phyloP scores from a whole-genome alignment of 2,329 filamentous ascomycete genomes.

The Delphinella strobiligena region DNA sequence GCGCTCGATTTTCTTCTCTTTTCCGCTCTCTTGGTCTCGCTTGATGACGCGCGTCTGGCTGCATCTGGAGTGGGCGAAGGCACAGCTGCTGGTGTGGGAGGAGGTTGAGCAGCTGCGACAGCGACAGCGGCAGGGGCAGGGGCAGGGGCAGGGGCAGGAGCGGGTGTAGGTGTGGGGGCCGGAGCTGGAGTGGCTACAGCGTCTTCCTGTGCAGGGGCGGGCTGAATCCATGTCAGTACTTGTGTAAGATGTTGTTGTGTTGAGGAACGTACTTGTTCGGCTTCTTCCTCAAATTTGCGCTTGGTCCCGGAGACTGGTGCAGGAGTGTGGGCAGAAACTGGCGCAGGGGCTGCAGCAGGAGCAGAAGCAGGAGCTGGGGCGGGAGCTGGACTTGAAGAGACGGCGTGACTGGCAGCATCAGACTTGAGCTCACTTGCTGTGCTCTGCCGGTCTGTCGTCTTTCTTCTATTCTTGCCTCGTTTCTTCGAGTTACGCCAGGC shows the following conservation, averaged over 20 bases:
- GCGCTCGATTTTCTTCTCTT: slow-evolving; percentile 6
- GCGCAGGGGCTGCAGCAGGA: slow-evolving; percentile 3
- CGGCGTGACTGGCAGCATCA: slow-evolving; percentile 5
- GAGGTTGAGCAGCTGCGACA: background rate
- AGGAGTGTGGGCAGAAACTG: slow-evolving; percentile 1
- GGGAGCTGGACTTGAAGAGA: slow-evolving; percentile 5
- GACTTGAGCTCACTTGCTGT: slow-evolving; percentile 19
- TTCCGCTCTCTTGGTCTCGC: slow-evolving; percentile 1
- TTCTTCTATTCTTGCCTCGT: slow-evolving; percentile 43
- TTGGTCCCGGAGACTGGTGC: slow-evolving; percentile 16
- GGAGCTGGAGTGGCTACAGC: background rate
- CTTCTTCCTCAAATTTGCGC: slow-evolving; percentile 19
- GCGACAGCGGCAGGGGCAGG: background rate
- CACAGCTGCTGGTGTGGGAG: slow-evolving; percentile 1
- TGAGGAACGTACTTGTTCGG: background rate
- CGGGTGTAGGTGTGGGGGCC: background rate
- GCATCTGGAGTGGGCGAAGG: slow-evolving; percentile 3
- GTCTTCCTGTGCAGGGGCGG: too few relatives aligned
- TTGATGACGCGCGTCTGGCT: too few relatives aligned
- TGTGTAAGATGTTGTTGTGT: background rate
- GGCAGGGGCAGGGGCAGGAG: background rate
- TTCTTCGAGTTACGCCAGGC: slow-evolving; percentile 43
- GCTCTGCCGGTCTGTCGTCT: slow-evolving; percentile 16
- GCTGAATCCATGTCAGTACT: background rate
- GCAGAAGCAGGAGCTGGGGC: slow-evolving; percentile 6